These are phyloP conservation scores for Cutaneotrichosporon arboriforme DNA, from an alignment of 1,284 basidiomycete species.

Conservation along the genomic window DNA sequence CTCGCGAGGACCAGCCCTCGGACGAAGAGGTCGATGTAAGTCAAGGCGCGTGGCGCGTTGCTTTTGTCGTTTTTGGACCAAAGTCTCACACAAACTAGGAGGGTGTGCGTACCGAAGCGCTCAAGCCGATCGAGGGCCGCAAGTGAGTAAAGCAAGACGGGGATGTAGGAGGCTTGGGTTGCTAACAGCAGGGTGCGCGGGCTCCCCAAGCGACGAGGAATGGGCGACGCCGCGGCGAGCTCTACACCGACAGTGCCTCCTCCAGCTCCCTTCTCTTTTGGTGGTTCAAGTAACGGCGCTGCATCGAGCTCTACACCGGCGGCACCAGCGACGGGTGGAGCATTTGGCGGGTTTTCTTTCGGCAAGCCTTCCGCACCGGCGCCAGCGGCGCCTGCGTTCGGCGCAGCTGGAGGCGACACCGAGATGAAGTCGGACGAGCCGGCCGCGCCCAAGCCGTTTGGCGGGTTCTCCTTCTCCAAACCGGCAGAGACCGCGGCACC, in stretches of 20 bases:
- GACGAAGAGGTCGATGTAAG: slow-evolving; percentile 47
- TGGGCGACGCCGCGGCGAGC: slow-evolving; percentile 14
- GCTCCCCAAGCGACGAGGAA: slow-evolving; percentile 44
- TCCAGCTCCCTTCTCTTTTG: slow-evolving; percentile 1
- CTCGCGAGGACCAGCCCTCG: slow-evolving; percentile 54
- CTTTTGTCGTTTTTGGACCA: too few relatives aligned
- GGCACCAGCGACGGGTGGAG: slow-evolving; percentile 10
- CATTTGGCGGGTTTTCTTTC: slow-evolving; percentile 26
- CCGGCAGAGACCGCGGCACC: slow-evolving; percentile 2
- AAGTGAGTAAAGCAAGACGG: slow-evolving; percentile 29
- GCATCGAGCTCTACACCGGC: slow-evolving; percentile 7
- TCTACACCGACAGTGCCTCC: slow-evolving; percentile 12
- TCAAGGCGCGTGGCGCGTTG: slow-evolving; percentile 21
- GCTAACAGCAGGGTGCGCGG: slow-evolving; percentile 44
- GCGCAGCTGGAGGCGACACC: neutral
- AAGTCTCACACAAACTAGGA: slow-evolving; percentile 18
- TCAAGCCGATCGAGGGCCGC: slow-evolving; percentile 37
- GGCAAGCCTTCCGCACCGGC: slow-evolving; percentile 8
- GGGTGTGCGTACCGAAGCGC: slow-evolving; percentile 27
- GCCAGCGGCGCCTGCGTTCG: slow-evolving; percentile 4
- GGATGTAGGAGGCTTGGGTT: neutral
- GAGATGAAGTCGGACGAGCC: slow-evolving; percentile 8
- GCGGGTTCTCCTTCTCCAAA: slow-evolving; percentile 23
- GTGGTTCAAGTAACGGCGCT: slow-evolving; percentile 5
- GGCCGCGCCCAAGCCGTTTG: slow-evolving; percentile 12